Base-by-base conservation (phyloP, 2,329 filamentous ascomycete species). In the Colletotrichum paranaense region DNA sequence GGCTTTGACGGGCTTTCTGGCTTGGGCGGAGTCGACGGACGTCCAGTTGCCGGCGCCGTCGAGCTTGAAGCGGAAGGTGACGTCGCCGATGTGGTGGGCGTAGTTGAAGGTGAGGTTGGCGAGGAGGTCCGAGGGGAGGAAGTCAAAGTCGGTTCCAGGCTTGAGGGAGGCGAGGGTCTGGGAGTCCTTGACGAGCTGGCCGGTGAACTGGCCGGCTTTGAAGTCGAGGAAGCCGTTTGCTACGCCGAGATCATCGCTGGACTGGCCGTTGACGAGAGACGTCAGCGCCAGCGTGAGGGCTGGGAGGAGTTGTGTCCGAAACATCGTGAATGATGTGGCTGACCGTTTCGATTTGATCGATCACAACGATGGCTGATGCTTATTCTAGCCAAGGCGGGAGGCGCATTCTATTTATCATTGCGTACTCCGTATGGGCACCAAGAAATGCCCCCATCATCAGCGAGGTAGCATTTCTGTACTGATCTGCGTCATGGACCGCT, bases 51-150 rank as follows among this genome's bases (percentile, higher is more conserved):
- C 78, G 14, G 71, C 67, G 5, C 81, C 82, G 1, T 78, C 78
- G 2, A 80, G 75, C n/a, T 88, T 87, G 76, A 89, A 91, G 14
- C 88, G 85, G 57, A 88, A 84, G 0, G 88, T 90, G 52, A 91
- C 81, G 59, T 91, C 89, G 4, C 89, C 89, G 76, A 87, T 87
- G 77, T 91, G 89, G 73, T 91, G 90, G 73, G 90, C 86, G 3
- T 86, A 86, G 71, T 89, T 82, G 3, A 60, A 62, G 12, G 86
- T 84, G 8, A 89, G 83, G 19, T 81, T 79, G 0, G 82, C 71
- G 4, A 91, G 82, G 57, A 86, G 79, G 76, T 90, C 89, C 8
- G 82, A 87, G 0, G 89, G 89, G 2, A 89, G 82, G 74, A 91
- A 91, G 78, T 91, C 87, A 73, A 90, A 91, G 0, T 79, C 72